These are phyloP conservation scores for Hsuehochloa calcarea DNA, from an alignment of 176 grass and related monocot species.

Conservation along the genomic window DNA sequence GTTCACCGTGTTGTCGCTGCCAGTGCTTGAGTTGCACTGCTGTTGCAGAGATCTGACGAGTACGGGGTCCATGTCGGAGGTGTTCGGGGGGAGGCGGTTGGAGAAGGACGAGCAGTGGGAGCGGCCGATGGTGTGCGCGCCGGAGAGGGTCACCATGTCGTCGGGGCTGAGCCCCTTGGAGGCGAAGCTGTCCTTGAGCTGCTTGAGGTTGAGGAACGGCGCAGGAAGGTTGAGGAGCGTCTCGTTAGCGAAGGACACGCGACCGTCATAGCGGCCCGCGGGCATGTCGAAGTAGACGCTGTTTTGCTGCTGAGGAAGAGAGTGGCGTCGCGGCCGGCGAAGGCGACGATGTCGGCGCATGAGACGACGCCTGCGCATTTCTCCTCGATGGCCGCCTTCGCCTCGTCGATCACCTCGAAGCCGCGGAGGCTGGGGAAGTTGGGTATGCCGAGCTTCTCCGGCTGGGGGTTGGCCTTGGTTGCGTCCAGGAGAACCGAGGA, in stretches of 20 bases:
- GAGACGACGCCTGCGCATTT: constrained; percentile 40
- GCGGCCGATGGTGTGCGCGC: constrained; percentile 48
- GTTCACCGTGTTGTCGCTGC: neutral
- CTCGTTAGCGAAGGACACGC: neutral
- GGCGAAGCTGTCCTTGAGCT: constrained; percentile 29
- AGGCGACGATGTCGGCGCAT: constrained; percentile 50
- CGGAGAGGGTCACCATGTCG: constrained; percentile 50
- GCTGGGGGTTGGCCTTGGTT: neutral
- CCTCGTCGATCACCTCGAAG: constrained; percentile 60
- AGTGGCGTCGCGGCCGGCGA: constrained; percentile 44
- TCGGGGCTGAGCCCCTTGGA: constrained; percentile 29
- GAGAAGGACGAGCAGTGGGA: constrained; percentile 61
- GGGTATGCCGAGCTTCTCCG: constrained; percentile 20
- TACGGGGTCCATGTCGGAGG: constrained; percentile 3
- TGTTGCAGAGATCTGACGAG: neutral
- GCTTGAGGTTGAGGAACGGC: neutral
- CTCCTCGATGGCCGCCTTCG: constrained; percentile 35
- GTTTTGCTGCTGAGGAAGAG: neutral
- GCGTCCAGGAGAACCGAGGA: constrained; percentile 14
- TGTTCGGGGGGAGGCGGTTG: constrained; percentile 14
- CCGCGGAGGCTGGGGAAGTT: constrained; percentile 50
- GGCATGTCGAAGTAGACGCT: constrained; percentile 31
- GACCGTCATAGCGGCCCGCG: constrained; percentile 43
- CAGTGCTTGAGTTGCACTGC: neutral
- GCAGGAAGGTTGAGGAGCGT: neutral